A percentile compares a stretch with the other conserved stretches of the same genome.
These are phyloP conservation scores for Coemansia brasiliensis DNA, from an alignment of 192 early-diverging fungal species.

Conservation along the genomic window DNA sequence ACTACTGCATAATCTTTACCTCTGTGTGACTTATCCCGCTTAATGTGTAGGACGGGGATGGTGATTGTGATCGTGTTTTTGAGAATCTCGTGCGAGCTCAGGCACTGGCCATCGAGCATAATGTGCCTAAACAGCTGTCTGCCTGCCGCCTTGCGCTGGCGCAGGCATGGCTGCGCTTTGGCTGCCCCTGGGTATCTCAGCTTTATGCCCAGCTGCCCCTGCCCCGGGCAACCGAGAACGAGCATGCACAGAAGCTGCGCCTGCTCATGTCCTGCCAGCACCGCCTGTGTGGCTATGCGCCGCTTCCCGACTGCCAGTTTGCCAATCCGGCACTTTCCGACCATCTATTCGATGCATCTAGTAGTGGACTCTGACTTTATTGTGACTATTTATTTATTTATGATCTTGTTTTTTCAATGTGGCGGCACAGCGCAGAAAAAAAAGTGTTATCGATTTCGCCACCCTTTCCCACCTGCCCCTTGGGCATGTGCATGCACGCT, in stretches of 20 bases:
- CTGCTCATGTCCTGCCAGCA: conserved; percentile 2
- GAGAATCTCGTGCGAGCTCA: conserved; percentile 10
- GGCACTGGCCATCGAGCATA: conserved; percentile 26
- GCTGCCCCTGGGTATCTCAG: conserved; percentile 14
- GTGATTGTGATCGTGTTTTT: conserved; percentile 13
- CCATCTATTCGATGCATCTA: not conserved
- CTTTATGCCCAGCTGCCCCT: conserved; percentile 12
- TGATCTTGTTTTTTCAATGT: no score
- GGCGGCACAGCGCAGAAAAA: no score
- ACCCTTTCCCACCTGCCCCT: not conserved
- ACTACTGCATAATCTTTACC: not conserved
- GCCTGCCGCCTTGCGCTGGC: conserved; percentile 20
- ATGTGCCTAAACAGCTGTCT: conserved; percentile 9
- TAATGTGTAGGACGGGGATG: not conserved
- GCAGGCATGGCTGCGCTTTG: conserved; percentile 23
- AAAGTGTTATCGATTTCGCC: no score
- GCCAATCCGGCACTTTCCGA: not conserved
- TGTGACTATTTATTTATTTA: no score
- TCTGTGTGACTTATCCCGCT: not conserved
- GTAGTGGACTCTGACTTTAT: no score
- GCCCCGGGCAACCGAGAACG: conserved; percentile 13
- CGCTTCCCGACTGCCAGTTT: not conserved
- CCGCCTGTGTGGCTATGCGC: conserved; percentile 11
- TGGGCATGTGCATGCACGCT: not conserved
- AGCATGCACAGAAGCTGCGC: conserved; percentile 6